A percentile compares a stretch with the other conserved stretches of the same genome.
Conservation (phyloP, 352 stramenopile genomes). For the Globisporangium nodosum region DNA sequence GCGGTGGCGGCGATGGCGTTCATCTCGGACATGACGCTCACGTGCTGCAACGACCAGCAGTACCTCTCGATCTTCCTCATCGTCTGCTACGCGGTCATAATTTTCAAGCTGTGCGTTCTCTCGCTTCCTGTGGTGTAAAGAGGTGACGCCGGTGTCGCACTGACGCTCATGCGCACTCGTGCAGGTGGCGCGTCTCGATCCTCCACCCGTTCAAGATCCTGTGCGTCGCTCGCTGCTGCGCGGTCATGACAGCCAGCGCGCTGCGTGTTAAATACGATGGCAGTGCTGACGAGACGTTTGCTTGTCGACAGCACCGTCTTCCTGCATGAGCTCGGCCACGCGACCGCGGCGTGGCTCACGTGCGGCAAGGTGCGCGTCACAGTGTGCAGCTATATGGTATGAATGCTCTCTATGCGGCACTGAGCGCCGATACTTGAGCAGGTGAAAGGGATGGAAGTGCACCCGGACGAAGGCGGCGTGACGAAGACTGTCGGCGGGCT, state of each 20-base stretch:
- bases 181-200: constrained; percentile 78
- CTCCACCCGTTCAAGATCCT: constrained; percentile 88
- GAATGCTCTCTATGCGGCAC: not conserved
- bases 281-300: not conserved
- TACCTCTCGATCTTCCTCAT: constrained; percentile 87
- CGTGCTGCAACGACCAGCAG: constrained; percentile 88
- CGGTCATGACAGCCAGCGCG: not conserved
- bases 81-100: constrained; percentile 74
- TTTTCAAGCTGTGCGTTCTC: constrained; percentile 75
- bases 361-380: constrained; percentile 52
- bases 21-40: constrained; percentile 52
- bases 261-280: not conserved
- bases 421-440: constrained; percentile 6
- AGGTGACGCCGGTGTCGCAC: too few relatives aligned
- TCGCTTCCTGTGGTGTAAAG: not conserved
- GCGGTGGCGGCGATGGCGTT: not conserved
- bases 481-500: constrained; percentile 76
- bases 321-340: constrained; percentile 81
- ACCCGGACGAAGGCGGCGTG: constrained; percentile 83
- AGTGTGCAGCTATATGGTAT: not conserved
- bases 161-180: constrained; percentile 4
- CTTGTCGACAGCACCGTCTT: constrained; percentile 62
- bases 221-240: constrained; percentile 28
- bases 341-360: constrained; percentile 79
- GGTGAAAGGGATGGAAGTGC: constrained; percentile 87